Percentiles rank a stretch among this genome's conserved stretches.
phyloP scores from a whole-genome alignment of 257 asterid genomes.

The Salvia miltiorrhiza region DNA sequence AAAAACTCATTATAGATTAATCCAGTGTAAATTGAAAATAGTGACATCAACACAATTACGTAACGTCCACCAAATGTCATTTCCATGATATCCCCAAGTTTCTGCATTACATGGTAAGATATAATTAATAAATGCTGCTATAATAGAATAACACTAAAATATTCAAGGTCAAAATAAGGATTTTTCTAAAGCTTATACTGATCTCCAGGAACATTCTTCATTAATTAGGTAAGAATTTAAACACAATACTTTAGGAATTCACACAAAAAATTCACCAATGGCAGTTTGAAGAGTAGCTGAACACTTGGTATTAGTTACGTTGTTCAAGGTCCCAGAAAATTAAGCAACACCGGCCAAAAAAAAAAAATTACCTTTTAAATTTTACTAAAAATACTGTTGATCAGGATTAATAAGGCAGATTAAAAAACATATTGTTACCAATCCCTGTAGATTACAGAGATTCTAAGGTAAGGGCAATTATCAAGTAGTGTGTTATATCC shows the following conservation, averaged over 20 bases:
- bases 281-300: background rate
- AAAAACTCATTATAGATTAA: conserved; percentile 91
- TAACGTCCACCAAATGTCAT: conserved; percentile 98
- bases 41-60: conserved; percentile 86
- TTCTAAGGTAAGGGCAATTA: background rate
- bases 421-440: background rate
- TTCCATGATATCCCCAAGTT: conserved; percentile 98
- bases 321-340: background rate
- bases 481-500: background rate
- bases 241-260: background rate
- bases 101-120: conserved; percentile 51
- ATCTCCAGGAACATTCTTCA: conserved; percentile 4
- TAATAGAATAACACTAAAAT: background rate
- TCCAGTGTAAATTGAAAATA: conserved; percentile 96
- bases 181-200: background rate
- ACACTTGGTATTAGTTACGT: conserved; percentile 1
- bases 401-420: background rate
- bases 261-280: background rate
- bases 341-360: conserved; percentile 9
- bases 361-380: background rate
- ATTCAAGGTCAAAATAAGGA: background rate
- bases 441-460: background rate
- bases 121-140: conserved; percentile 11
- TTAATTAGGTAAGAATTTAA: background rate
- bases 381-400: background rate